Evolutionary conservation across 176 grass and related monocot genomes (phyloP).

Genomic region (Pontederia crassipes): DNA sequence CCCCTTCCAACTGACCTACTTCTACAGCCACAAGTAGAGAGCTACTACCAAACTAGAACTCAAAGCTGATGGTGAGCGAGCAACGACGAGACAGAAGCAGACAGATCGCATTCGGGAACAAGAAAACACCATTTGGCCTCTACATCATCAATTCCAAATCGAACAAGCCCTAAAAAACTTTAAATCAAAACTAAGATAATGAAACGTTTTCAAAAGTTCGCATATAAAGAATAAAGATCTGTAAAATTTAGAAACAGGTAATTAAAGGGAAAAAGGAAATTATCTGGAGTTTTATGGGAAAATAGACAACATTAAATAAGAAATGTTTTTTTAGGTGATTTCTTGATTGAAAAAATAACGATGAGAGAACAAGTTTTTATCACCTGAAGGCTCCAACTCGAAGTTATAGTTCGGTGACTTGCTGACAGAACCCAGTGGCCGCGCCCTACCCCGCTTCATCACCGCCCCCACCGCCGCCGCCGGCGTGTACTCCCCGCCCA

Average conservation of each 20-base stretch:
- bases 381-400: conserved; percentile 40
- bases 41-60: not conserved
- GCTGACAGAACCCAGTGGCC: conserved; percentile 42
- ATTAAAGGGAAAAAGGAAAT: too few species aligned
- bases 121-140: not conserved
- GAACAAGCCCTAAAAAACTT: not conserved
- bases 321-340: too few species aligned
- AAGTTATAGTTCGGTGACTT: conserved; percentile 23
- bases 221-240: too few species aligned
- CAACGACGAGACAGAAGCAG: not conserved
- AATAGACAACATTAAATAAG: too few species aligned
- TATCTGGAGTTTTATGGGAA: too few species aligned
- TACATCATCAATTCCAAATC: not conserved
- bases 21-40: not conserved
- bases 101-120: not conserved
- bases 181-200: not conserved
- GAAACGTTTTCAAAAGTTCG: too few species aligned
- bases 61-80: too few species aligned
- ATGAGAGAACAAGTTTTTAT: not conserved
- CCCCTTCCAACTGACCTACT: not conserved
- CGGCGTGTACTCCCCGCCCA: conserved; percentile 63
- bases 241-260: too few species aligned
- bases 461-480: conserved; percentile 71
- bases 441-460: conserved; percentile 82
- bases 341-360: too few species aligned